These are phyloP conservation scores for Fusarium fujikuroi DNA, from an alignment of 2,329 filamentous ascomycete genomes.

Conservation along the genomic window DNA sequence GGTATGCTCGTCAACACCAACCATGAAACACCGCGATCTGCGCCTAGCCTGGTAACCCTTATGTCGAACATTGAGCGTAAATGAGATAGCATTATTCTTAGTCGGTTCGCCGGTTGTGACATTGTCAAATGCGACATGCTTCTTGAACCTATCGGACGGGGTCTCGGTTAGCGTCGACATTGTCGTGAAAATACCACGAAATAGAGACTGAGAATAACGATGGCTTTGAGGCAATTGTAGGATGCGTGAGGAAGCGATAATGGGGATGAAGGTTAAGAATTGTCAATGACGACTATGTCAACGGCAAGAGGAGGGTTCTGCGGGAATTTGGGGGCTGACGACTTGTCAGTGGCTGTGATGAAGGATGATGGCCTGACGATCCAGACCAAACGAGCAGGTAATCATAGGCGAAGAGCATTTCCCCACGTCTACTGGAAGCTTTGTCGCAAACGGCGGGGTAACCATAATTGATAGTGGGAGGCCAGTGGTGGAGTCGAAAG, in stretches of 20 bases:
- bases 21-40: conserved; percentile 87
- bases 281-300: conserved; percentile 26
- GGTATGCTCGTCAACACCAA: conserved; percentile 88
- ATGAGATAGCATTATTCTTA: conserved; percentile 70
- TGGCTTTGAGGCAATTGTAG: not conserved
- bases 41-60: conserved; percentile 84
- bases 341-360: conserved; percentile 40
- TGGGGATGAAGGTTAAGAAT: conserved; percentile 1
- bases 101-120: conserved; percentile 67
- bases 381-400: conserved; percentile 34
- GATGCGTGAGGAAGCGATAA: not conserved
- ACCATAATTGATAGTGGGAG: conserved; percentile 29
- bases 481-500: conserved; percentile 39
- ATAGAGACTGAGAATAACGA: conserved; percentile 10
- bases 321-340: conserved; percentile 44
- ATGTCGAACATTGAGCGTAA: conserved; percentile 87
- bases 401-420: conserved; percentile 33
- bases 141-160: conserved; percentile 63
- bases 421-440: conserved; percentile 39
- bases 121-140: conserved; percentile 71
- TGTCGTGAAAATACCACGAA: conserved; percentile 29
- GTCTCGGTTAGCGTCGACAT: conserved; percentile 59
- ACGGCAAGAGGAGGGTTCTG: conserved; percentile 23
- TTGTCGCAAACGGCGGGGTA: conserved; percentile 45
- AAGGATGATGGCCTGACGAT: conserved; percentile 45